A percentile compares a stretch with the other conserved stretches of the same genome.
Conservation (phyloP, 129 eudicot genomes). For the Pittosporum tobira region DNA sequence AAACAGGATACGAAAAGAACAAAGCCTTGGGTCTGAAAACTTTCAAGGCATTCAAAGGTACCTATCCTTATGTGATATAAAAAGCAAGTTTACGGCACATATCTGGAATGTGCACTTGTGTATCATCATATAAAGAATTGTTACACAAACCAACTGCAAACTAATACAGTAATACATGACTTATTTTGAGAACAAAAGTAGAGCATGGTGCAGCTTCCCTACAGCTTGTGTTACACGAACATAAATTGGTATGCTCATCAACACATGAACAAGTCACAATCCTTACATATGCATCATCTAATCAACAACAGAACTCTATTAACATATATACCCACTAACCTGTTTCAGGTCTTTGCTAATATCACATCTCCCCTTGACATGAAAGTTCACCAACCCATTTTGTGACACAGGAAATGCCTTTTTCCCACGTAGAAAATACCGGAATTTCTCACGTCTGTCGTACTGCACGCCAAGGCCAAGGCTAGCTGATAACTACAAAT, state of each 20-base stretch:
- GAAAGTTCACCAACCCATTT: conserved; percentile 34
- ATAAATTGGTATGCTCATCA: neutral
- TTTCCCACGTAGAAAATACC: conserved; percentile 50
- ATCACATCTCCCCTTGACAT: conserved; percentile 57
- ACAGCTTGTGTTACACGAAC: too few relatives aligned
- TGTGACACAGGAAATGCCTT: conserved; percentile 57
- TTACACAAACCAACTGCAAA: neutral
- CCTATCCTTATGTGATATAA: neutral
- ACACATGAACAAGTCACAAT: neutral
- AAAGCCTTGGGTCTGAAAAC: too few relatives aligned
- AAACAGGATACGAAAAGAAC: too few relatives aligned
- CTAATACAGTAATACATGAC: too few relatives aligned
- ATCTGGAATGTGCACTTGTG: neutral
- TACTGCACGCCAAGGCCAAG: conserved; percentile 70
- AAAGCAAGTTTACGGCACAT: neutral
- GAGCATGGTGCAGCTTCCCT: too few relatives aligned
- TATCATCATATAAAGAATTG: too few relatives aligned
- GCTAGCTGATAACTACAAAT: conserved; percentile 45
- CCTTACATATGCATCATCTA: neutral
- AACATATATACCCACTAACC: conserved; percentile 36
- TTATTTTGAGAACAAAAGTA: too few relatives aligned
- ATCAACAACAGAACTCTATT: neutral
- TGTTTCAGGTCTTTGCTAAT: conserved; percentile 51
- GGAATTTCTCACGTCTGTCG: conserved; percentile 48
- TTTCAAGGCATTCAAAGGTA: too few relatives aligned